These are phyloP conservation scores for Xylariaceae sp. DNA, from an alignment of 2,329 filamentous ascomycete genomes.

Conservation along the genomic window DNA sequence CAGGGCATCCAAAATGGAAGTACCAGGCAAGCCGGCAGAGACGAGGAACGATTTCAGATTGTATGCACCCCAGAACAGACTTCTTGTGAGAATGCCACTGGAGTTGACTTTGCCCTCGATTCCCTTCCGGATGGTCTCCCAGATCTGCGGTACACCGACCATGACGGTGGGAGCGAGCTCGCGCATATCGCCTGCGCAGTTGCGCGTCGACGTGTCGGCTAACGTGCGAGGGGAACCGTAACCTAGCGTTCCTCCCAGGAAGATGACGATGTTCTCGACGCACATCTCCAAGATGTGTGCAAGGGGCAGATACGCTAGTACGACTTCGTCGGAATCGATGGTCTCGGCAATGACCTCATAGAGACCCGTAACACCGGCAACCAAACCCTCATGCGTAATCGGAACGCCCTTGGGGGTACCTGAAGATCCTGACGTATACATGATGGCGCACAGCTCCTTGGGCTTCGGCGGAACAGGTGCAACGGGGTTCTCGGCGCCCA, in stretches of 20 bases:
- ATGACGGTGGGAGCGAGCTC: conserved; percentile 86
- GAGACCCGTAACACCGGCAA: conserved; percentile 80
- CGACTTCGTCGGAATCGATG: conserved; percentile 68
- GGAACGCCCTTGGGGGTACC: conserved; percentile 85
- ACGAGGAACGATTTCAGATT: conserved; percentile 56
- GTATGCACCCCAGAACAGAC: conserved; percentile 69
- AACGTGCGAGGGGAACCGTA: conserved; percentile 90
- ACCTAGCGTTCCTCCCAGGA: conserved; percentile 85
- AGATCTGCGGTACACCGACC: conserved; percentile 91
- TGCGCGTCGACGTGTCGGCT: conserved; percentile 77
- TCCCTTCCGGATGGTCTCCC: conserved; percentile 96
- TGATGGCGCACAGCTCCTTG: conserved; percentile 76
- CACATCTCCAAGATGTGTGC: conserved; percentile 96
- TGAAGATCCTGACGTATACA: conserved; percentile 86
- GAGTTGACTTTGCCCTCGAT: conserved; percentile 73
- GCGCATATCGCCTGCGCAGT: conserved; percentile 89
- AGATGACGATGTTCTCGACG: conserved; percentile 86
- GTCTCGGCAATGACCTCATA: conserved; percentile 70
- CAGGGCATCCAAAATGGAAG: conserved; percentile 67
- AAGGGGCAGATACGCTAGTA: conserved; percentile 87
- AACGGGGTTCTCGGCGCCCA: conserved; percentile 62
- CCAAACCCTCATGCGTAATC: conserved; percentile 72
- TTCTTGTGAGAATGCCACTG: conserved; percentile 63
- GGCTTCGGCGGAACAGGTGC: conserved; percentile 67
- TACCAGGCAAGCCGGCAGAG: conserved; percentile 56